Percentiles rank a stretch among this genome's conserved stretches.
phyloP scores from a whole-genome alignment of 2,329 filamentous ascomycete species.

The Colletotrichum salicis region DNA sequence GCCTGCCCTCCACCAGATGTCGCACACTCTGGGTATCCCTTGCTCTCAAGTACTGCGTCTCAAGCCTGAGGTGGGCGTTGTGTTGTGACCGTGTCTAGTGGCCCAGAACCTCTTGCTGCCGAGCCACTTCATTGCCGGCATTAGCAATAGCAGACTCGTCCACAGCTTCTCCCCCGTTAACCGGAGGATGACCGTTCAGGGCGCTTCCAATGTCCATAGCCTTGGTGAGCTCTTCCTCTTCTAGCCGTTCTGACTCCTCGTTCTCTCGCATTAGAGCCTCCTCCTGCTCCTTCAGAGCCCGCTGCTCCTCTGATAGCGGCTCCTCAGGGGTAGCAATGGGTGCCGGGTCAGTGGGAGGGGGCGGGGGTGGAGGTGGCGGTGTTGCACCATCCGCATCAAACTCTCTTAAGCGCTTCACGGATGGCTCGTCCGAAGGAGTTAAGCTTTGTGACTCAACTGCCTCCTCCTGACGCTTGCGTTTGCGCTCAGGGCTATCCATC shows the following conservation, averaged over 20 bases:
- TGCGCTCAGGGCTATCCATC: slow-evolving; percentile 63
- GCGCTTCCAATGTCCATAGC: neutral
- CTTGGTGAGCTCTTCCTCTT: slow-evolving; percentile 43
- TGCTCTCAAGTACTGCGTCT: neutral
- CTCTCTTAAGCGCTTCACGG: slow-evolving; percentile 63
- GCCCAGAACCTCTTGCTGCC: slow-evolving; percentile 36
- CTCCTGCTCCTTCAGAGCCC: slow-evolving; percentile 60
- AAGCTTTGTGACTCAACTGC: slow-evolving; percentile 52
- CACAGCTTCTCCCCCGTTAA: slow-evolving; percentile 15
- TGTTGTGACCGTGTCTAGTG: slow-evolving; percentile 27
- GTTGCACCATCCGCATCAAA: slow-evolving; percentile 52
- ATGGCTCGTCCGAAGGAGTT: slow-evolving; percentile 67
- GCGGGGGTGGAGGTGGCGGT: slow-evolving; percentile 61
- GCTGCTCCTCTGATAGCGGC: slow-evolving; percentile 53
- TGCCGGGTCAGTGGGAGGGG: slow-evolving; percentile 47
- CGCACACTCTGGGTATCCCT: neutral
- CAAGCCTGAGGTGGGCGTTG: neutral
- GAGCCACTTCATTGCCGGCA: slow-evolving; percentile 7
- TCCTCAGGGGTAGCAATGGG: slow-evolving; percentile 45
- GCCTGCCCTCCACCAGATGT: neutral
- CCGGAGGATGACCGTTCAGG: slow-evolving; percentile 2
- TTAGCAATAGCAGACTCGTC: slow-evolving; percentile 9
- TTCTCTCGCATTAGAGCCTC: slow-evolving; percentile 62
- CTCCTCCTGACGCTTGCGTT: slow-evolving; percentile 72
- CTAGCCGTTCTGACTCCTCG: slow-evolving; percentile 64